Percentiles rank a stretch among this genome's conserved stretches.
phyloP scores from a whole-genome alignment of 768 basidiomycete genomes.

The Auriscalpium microsporum region DNA sequence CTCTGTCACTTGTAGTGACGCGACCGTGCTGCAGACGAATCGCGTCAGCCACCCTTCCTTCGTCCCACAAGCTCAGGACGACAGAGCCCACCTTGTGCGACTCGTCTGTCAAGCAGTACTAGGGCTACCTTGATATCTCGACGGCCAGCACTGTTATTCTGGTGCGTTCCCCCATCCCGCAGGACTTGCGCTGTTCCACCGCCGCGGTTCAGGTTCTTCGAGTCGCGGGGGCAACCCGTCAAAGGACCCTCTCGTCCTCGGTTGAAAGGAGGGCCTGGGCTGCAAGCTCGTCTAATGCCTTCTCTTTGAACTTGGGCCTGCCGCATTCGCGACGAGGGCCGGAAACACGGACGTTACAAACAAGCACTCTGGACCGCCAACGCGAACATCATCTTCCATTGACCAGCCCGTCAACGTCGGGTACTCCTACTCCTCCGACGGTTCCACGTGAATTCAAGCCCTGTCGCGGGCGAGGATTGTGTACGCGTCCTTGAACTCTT shows the following conservation, averaged over 20 bases:
- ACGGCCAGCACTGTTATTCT: slow-evolving; percentile 54
- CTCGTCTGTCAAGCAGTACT: slow-evolving; percentile 40
- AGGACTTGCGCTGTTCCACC: background rate
- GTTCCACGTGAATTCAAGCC: slow-evolving; percentile 71
- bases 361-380: slow-evolving; percentile 79
- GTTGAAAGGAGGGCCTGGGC: slow-evolving; percentile 68
- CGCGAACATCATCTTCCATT: slow-evolving; percentile 71
- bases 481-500: slow-evolving; percentile 75
- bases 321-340: slow-evolving; percentile 25
- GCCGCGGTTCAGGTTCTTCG: slow-evolving; percentile 67
- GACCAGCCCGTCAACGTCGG: slow-evolving; percentile 85
- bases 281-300: slow-evolving; percentile 24
- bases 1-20: background rate
- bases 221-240: slow-evolving; percentile 64
- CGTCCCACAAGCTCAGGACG: slow-evolving; percentile 29
- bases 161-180: slow-evolving; percentile 24
- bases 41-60: slow-evolving; percentile 32
- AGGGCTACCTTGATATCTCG: slow-evolving; percentile 50
- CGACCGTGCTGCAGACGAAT: slow-evolving; percentile 26
- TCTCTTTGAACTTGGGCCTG: slow-evolving; percentile 15
- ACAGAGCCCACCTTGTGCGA: slow-evolving; percentile 42
- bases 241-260: slow-evolving; percentile 76
- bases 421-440: slow-evolving; percentile 76
- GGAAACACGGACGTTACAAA: slow-evolving; percentile 68
- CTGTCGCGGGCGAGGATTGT: slow-evolving; percentile 85